Percentiles rank a stretch among this genome's conserved stretches.
phyloP scores from a whole-genome alignment of 208 protist genomes.

The Naegleria fowleri region DNA sequence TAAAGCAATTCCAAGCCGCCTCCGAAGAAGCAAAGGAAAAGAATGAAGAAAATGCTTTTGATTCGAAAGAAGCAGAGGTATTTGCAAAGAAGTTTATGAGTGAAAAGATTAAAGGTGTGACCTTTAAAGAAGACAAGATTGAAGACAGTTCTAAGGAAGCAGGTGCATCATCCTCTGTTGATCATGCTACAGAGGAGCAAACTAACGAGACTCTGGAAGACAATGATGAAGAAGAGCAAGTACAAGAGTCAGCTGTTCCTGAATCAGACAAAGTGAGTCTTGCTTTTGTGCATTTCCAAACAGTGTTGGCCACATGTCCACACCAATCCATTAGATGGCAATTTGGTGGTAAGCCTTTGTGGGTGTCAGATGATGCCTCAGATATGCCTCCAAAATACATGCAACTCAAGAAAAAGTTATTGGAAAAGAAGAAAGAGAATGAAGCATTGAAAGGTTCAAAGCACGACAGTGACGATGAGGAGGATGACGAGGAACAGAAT shows the following conservation, averaged over 20 bases:
- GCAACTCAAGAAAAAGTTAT: too few relatives aligned
- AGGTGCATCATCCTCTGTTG: neutral
- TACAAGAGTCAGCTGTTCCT: neutral
- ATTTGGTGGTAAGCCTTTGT: slow-evolving; percentile 33
- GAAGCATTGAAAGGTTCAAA: too few relatives aligned
- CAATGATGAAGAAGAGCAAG: neutral
- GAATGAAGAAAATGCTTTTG: neutral
- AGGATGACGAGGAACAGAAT: neutral
- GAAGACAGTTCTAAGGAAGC: neutral
- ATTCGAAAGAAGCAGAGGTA: too few relatives aligned
- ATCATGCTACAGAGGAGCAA: neutral
- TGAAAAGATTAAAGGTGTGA: neutral
- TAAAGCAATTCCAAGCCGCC: neutral
- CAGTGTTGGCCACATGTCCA: slow-evolving; percentile 10
- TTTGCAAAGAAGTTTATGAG: too few relatives aligned
- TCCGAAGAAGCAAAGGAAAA: neutral
- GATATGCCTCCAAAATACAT: neutral
- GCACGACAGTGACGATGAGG: neutral
- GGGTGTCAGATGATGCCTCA: neutral
- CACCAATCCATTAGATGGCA: slow-evolving; percentile 32
- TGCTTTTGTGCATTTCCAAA: slow-evolving; percentile 26
- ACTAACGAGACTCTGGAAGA: neutral
- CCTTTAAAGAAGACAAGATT: neutral
- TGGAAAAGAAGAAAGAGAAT: too few relatives aligned
- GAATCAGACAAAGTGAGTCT: neutral